Evolutionary conservation across 768 basidiomycete genomes (phyloP), one percentile per base, ranked within the genome.

Genomic region (Cubamyces lactineus): DNA sequence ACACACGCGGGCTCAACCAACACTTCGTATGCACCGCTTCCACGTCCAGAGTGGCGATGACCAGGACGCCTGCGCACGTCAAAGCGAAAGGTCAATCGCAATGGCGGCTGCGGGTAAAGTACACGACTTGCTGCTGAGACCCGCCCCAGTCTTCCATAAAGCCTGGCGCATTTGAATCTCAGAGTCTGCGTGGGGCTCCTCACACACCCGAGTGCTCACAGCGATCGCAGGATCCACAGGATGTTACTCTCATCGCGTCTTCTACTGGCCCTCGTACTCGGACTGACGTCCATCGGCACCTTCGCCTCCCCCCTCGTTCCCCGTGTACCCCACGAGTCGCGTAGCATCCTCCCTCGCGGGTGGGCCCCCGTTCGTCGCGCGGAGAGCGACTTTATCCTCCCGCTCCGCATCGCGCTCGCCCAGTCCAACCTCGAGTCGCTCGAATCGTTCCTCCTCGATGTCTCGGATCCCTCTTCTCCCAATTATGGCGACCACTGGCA

Each of bases 401-500:
- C 81, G 12, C 73, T 84, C 68, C 78, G 80, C 26, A 76, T 84
- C 53, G 83, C 79, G 24, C 75, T 85, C 17, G 68, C 74, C 12
- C 83, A 84, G 66, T 68, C 70, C 46, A 81, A 84, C 57, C 68
- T 82, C 55, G 70, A 80, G 42, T 73, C 72, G 1, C 67, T 84
- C 38, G 81, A 82, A 62, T 74, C 76, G 6, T 71, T 77, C 52
- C 76, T 85, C 15, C 69, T 77, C 64, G 77, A 77, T 39, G 79
- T 84, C 13, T 80, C 83, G 1, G 78, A 84, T 54, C 82, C 83
- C 3, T 77, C 78, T 19, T 84, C 83, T 0, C 74, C 74, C 6
- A 73, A 73, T 64, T 85, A 83, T 62, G 83, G 82, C 4, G 72
- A 80, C 54, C 83, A 85, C 67, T 82, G 79, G 76, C 69, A 75